Evolutionary conservation across 2,329 filamentous ascomycete genomes (phyloP), one percentile per base, ranked within the genome.

Genomic region (Lasiodiplodia gonubiensis): DNA sequence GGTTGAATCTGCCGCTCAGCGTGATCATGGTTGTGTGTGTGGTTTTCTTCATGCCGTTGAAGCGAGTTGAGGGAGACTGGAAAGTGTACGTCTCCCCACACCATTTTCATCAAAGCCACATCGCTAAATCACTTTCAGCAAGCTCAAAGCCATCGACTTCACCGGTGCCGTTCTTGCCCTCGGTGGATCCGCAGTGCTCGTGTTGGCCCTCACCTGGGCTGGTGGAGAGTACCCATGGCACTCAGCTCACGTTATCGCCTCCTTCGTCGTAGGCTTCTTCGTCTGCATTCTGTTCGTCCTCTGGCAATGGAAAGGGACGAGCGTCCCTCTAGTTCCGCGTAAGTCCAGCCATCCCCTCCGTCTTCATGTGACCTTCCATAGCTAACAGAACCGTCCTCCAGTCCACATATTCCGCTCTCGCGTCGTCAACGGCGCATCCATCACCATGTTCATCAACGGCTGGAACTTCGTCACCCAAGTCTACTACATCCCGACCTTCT

Each of bases 401-500:
- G 80, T 86, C 42, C 82, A 85, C 69, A 85, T 89, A 18, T 86
- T 88, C 79, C 82, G 82, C 70, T 81, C 79, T 1, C 78, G 76
- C 18, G 85, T 87, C 35, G 84, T 86, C 35, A 85, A 85, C 42
- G 85, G 86, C 1, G 84, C 85, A 0, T 86, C 83, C 68, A 70
- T 87, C 16, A 75, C 73, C 23, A 68, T 67, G 67, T 66, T 85
- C 42, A 82, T 87, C 72, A 86, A 87, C 61, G 85, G 86, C 3
- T 87, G 86, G 85, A 86, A 86, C 70, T 86, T 86, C 66, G 78
- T 87, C 27, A 82, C 86, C n/a, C 85, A 87, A 69, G 77, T 85
- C 8, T 85, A 85, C 69, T 85, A 81, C 67, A 25, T 68, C 16
- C 67, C 67, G 2, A 64, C 79, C 0, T 84, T 83, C 69, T 84